phyloP scores from a whole-genome alignment of 768 basidiomycete species.

The Galerina sulciceps region DNA sequence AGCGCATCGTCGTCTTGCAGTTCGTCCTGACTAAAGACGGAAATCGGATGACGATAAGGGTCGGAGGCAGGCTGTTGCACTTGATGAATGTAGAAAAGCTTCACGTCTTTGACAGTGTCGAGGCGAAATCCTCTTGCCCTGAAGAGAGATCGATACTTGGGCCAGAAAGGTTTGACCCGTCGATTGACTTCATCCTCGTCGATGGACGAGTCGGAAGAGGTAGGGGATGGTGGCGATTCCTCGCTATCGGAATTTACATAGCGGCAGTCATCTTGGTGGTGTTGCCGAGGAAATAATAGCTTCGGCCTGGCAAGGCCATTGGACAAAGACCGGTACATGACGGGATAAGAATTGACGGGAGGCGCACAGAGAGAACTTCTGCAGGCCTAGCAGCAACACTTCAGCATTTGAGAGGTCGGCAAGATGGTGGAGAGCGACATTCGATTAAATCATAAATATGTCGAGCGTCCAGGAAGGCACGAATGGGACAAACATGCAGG shows the following conservation, averaged over 20 bases:
- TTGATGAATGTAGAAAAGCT: slow-evolving; percentile 50
- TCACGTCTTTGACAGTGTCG: slow-evolving; percentile 72
- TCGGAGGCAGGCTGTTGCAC: slow-evolving; percentile 12
- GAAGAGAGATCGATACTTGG: slow-evolving; percentile 51
- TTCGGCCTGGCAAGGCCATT: slow-evolving; percentile 6
- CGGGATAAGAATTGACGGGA: neutral
- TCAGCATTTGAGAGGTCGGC: slow-evolving; percentile 14
- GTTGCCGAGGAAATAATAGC: slow-evolving; percentile 7
- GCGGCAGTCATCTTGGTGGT: slow-evolving; percentile 1
- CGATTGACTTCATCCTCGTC: slow-evolving; percentile 64
- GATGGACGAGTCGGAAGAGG: slow-evolving; percentile 54
- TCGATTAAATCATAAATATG: slow-evolving; percentile 19
- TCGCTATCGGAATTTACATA: slow-evolving; percentile 6
- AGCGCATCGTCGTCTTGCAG: slow-evolving; percentile 53
- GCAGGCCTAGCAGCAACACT: neutral
- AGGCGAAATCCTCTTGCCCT: slow-evolving; percentile 60
- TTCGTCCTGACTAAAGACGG: slow-evolving; percentile 8
- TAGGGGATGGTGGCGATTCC: slow-evolving; percentile 39
- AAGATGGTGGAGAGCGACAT: slow-evolving; percentile 4
- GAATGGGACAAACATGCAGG: slow-evolving; percentile 26
- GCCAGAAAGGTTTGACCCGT: slow-evolving; percentile 68
- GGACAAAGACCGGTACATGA: slow-evolving; percentile 6
- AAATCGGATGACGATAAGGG: slow-evolving; percentile 16
- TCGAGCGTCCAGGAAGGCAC: slow-evolving; percentile 18
- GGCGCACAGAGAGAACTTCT: neutral